Evolutionary conservation across 371 early-diverging fungal species (phyloP), one percentile per base, ranked within the genome.

Genomic region (Quaeritorhiza haematococci): DNA sequence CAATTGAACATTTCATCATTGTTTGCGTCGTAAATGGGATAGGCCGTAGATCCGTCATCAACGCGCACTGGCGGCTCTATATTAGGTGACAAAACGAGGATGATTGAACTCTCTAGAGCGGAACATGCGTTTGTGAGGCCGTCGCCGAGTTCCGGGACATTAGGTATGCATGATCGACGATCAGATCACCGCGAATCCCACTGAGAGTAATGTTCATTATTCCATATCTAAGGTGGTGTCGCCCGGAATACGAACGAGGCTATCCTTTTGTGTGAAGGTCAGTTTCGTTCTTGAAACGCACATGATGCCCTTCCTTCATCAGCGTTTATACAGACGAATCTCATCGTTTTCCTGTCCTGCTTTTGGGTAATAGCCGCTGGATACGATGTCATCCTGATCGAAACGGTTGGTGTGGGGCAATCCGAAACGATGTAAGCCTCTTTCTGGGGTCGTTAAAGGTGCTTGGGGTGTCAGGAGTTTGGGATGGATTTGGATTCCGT

Each of bases 371-470:
- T 59, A 83, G 87, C 87, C 32, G 80, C 77, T 30, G 89, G 88
- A 21, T 88, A 82, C 58, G 88, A 90, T 59, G 73, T 88, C n/a
- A 74, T 84, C 15, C 66, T 90, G 6, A 84, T 90, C 2, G 90
- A 90, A 60, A 89, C 90, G 0, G 89, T 90, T 13, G 90, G 90
- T 21, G 90, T 90, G 6, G 90, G 90, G 15, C 89, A 90, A 63
- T 84, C 85, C 1, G 90, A 90, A 63, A 86, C 85, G 3, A 83
- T 88, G 71, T 59, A 56, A 56, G 56, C 24, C 3, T 3, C 21
- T 21, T 21, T 47, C 24, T 21, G 15, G 13, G 24, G 13, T 38
- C 47, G 10, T 47, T 47, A 10, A 47, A 26, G 47, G 10, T 10
- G 10, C 10, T 26, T 15, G 15, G 47, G 24, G 47, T 47, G 10